These are phyloP conservation scores for Cicer chorassanicum DNA, from an alignment of 306 rosid species.

Conservation along the genomic window DNA sequence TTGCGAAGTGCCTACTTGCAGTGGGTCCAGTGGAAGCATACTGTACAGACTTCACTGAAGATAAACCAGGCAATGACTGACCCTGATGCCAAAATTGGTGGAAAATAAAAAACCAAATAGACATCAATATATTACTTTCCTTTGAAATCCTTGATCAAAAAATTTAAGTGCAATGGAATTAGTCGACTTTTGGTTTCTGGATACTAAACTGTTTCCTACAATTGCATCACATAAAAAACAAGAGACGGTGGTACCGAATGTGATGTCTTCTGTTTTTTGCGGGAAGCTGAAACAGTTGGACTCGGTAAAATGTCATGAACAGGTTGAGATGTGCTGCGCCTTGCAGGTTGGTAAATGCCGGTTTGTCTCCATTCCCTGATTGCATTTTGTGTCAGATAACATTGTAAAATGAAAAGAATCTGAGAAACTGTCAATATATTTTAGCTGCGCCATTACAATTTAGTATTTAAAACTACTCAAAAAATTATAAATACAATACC, in stretches of 20 bases:
- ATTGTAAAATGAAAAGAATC: slow-evolving; percentile 28
- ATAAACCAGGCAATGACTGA: slow-evolving; percentile 64
- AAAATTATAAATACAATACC: slow-evolving; percentile 55
- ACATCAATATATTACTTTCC: slow-evolving; percentile 21
- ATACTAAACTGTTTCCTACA: slow-evolving; percentile 40
- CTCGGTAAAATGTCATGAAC: slow-evolving; percentile 70
- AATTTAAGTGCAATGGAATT: slow-evolving; percentile 16
- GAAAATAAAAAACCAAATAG: slow-evolving; percentile 31
- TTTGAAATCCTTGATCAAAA: slow-evolving; percentile 17
- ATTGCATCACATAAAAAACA: slow-evolving; percentile 44
- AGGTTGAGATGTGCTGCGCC: slow-evolving; percentile 70
- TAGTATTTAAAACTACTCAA: slow-evolving; percentile 14
- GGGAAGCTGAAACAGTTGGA: slow-evolving; percentile 80
- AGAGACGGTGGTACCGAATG: slow-evolving; percentile 62
- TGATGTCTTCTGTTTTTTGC: slow-evolving; percentile 85
- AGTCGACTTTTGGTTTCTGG: slow-evolving; percentile 17
- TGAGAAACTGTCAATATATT: slow-evolving; percentile 3
- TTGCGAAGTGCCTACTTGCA: slow-evolving; percentile 60
- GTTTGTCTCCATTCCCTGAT: slow-evolving; percentile 91
- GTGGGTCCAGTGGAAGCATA: slow-evolving; percentile 61
- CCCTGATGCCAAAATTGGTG: slow-evolving; percentile 51
- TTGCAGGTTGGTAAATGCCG: slow-evolving; percentile 76
- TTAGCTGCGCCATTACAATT: not conserved
- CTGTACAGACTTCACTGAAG: slow-evolving; percentile 62
- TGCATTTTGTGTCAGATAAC: slow-evolving; percentile 39